Conservation (phyloP, 116 monocot genomes). For the Phalaenopsis hybrid region DNA sequence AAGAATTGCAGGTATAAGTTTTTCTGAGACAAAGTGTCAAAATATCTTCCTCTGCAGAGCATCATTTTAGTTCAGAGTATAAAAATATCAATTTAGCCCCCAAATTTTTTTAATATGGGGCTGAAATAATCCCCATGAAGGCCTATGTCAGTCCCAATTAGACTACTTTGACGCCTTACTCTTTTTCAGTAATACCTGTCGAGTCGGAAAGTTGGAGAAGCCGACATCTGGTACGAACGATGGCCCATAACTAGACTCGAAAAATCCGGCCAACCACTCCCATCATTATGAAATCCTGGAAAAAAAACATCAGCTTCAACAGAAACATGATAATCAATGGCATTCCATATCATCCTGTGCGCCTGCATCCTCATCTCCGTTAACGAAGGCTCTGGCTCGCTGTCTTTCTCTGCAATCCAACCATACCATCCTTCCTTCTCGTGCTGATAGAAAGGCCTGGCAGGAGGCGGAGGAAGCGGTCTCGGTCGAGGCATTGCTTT, state of each 20-base stretch:
- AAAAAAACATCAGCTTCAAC: slow-evolving; percentile 69
- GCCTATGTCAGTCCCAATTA: too few species aligned
- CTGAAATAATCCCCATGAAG: too few species aligned
- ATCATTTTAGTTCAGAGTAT: too few species aligned
- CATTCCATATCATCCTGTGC: slow-evolving; percentile 69
- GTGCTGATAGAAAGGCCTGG: slow-evolving; percentile 42
- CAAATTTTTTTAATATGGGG: too few species aligned
- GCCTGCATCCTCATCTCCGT: slow-evolving; percentile 33
- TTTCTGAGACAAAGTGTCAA: too few species aligned
- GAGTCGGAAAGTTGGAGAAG: slow-evolving; percentile 46
- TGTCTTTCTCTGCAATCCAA: slow-evolving; percentile 36
- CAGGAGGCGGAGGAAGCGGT: slow-evolving; percentile 65
- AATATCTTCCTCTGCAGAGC: too few species aligned
- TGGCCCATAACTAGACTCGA: slow-evolving; percentile 72
- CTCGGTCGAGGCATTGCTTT: slow-evolving; percentile 48
- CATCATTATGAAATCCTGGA: slow-evolving; percentile 57
- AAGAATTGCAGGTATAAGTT: not conserved
- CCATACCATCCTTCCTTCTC: slow-evolving; percentile 65
- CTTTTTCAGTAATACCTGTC: slow-evolving; percentile 34
- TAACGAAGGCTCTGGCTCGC: slow-evolving; percentile 34
- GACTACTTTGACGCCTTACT: not conserved
- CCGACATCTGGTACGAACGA: slow-evolving; percentile 42
- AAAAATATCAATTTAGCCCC: too few species aligned
- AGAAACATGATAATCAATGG: slow-evolving; percentile 56
- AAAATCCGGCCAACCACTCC: slow-evolving; percentile 43